These are phyloP conservation scores for Mrakia frigida DNA, from an alignment of 768 basidiomycete species.

Conservation along the genomic window DNA sequence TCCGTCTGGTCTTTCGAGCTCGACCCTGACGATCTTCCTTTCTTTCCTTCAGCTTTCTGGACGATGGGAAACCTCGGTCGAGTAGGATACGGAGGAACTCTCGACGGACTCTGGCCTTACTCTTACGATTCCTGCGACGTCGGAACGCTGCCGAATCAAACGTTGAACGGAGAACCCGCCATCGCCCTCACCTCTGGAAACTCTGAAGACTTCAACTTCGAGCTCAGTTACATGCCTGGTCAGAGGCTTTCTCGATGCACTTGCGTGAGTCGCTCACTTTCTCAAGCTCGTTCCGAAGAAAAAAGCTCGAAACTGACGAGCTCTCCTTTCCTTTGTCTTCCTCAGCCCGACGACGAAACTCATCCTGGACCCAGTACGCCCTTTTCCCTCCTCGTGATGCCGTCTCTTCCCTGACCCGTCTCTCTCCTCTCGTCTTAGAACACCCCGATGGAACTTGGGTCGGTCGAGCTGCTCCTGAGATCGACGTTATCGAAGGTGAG, in stretches of 20 bases:
- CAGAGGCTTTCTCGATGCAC: constrained; percentile 64
- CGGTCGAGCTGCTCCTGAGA: constrained; percentile 83
- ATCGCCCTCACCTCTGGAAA: constrained; percentile 14
- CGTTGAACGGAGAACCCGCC: constrained; percentile 4
- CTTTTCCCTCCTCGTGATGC: too few relatives aligned
- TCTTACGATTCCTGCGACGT: constrained; percentile 31
- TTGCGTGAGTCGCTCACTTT: constrained; percentile 50
- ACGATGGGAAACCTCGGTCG: constrained; percentile 34
- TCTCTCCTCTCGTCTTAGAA: not conserved
- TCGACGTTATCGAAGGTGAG: constrained; percentile 70
- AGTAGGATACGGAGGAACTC: constrained; percentile 30
- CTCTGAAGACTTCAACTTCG: not conserved
- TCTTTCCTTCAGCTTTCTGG: constrained; percentile 5
- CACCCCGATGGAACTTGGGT: constrained; percentile 42
- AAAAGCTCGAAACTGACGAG: not conserved
- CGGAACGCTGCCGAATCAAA: constrained; percentile 7
- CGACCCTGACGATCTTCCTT: not conserved
- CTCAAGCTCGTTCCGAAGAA: too few relatives aligned
- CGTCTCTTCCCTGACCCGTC: too few relatives aligned
- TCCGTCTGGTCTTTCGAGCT: not conserved
- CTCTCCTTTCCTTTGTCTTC: not conserved
- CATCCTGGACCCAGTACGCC: constrained; percentile 47
- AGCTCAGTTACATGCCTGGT: constrained; percentile 38
- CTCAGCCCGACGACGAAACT: constrained; percentile 41
- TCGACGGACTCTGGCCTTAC: constrained; percentile 25